Conservation (phyloP, 306 rosid genomes). For the Glycyrrhiza uralensis region DNA sequence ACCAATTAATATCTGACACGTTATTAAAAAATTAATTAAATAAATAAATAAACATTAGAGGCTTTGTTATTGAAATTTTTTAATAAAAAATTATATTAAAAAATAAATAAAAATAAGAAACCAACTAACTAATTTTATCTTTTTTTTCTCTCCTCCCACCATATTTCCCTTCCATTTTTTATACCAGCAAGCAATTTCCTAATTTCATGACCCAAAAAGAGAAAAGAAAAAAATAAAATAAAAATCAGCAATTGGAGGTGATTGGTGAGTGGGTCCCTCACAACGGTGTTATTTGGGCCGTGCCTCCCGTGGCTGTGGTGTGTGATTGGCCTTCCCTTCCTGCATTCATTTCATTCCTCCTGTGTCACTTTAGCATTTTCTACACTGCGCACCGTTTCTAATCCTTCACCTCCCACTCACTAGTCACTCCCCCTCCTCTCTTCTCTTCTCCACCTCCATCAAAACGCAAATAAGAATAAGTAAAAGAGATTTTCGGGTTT, state of each 20-base stretch:
- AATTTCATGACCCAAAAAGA: neutral
- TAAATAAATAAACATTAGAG: no score
- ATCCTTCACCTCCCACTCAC: constrained; percentile 37
- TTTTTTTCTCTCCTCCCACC: neutral
- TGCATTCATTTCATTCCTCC: no score
- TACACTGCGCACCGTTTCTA: constrained; percentile 44
- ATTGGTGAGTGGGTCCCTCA: constrained; percentile 41
- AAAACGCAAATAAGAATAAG: neutral
- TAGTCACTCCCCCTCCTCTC: neutral
- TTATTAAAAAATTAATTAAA: no score
- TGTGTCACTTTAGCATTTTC: constrained; percentile 42
- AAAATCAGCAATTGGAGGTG: constrained; percentile 8
- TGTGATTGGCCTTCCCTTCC: constrained; percentile 42
- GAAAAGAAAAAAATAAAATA: neutral
- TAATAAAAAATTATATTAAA: no score
- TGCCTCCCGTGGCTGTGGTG: constrained; percentile 15
- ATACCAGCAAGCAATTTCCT: neutral
- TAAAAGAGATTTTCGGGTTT: neutral
- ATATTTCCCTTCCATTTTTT: neutral
- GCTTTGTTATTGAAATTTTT: no score
- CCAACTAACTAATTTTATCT: no score
- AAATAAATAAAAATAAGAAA: no score
- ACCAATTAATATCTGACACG: no score
- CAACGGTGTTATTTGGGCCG: constrained; percentile 47
- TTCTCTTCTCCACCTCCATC: neutral